Conservation (phyloP, 129 eudicot species). For the Ambrosia trifida region DNA sequence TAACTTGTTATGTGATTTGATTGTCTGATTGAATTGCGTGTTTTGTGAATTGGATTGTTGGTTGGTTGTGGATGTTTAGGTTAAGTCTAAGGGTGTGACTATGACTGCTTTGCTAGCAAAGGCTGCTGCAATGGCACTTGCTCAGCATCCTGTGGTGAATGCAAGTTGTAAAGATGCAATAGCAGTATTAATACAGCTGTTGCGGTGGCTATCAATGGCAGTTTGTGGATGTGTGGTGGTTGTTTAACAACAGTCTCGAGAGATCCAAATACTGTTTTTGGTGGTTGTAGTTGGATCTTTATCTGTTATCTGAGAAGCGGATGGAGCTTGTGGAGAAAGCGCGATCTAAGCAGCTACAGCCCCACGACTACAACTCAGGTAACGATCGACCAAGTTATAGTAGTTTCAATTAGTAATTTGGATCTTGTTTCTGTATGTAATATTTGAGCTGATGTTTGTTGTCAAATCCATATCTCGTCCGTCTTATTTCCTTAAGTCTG, state of each 20-base stretch:
- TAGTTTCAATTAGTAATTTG: conserved; percentile 6
- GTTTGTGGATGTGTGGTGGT: conserved; percentile 24
- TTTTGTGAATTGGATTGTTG: conserved; percentile 7
- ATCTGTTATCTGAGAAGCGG: conserved; percentile 86
- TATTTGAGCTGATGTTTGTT: conserved; percentile 1
- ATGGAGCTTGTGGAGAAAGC: conserved; percentile 98
- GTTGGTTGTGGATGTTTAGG: conserved; percentile 45
- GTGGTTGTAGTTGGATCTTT: conserved; percentile 76
- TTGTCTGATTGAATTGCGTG: neutral
- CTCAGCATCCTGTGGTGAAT: conserved; percentile 86
- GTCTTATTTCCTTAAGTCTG: neutral
- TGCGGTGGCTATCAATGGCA: conserved; percentile 90
- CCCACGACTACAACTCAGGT: conserved; percentile 93
- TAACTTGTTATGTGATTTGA: neutral
- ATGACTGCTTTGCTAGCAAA: conserved; percentile 93
- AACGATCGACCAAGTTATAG: neutral
- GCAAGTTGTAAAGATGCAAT: conserved; percentile 89
- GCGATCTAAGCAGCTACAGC: conserved; percentile 82
- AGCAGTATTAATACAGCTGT: conserved; percentile 80
- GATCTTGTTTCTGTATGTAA: neutral
- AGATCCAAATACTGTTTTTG: neutral
- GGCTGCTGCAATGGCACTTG: conserved; percentile 94
- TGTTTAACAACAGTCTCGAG: neutral
- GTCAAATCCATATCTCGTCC: conserved; percentile 6
- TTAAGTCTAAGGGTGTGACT: conserved; percentile 88